Evolutionary conservation across 345 rosid genomes (phyloP).

Genomic region (Lenwebbia sp.): DNA sequence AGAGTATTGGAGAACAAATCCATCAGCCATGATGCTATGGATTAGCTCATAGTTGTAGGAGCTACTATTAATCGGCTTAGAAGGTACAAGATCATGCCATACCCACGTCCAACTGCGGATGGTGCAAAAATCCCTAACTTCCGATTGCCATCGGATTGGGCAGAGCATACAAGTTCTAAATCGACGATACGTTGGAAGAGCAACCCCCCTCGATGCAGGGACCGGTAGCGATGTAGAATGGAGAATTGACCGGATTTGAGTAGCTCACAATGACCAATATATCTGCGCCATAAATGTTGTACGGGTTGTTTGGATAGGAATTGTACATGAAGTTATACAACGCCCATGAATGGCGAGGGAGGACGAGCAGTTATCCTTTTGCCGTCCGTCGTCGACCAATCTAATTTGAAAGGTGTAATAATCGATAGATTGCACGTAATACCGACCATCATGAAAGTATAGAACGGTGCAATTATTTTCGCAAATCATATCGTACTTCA

Average conservation of each 20-base stretch:
- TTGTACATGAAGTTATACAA: background rate
- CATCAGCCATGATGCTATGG: no score
- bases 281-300: accelerated
- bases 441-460: accelerated
- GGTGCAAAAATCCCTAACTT: background rate
- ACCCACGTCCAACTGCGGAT: background rate
- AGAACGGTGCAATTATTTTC: background rate
- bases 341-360: background rate
- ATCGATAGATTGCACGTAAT: background rate
- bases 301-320: accelerated
- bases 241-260: accelerated
- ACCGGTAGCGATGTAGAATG: accelerated
- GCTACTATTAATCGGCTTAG: no score
- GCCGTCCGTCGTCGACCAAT: background rate
- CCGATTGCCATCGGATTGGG: accelerated
- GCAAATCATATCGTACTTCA: background rate
- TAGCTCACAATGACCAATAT: accelerated
- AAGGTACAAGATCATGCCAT: no score
- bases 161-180: background rate
- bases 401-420: background rate
- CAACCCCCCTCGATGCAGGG: background rate
- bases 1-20: no score
- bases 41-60: no score
- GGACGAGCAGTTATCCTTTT: background rate
- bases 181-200: background rate